A percentile compares a stretch with the other conserved stretches of the same genome.
Evolutionary conservation across 768 basidiomycete species (phyloP).

Genomic region (Wakefieldia striispora): DNA sequence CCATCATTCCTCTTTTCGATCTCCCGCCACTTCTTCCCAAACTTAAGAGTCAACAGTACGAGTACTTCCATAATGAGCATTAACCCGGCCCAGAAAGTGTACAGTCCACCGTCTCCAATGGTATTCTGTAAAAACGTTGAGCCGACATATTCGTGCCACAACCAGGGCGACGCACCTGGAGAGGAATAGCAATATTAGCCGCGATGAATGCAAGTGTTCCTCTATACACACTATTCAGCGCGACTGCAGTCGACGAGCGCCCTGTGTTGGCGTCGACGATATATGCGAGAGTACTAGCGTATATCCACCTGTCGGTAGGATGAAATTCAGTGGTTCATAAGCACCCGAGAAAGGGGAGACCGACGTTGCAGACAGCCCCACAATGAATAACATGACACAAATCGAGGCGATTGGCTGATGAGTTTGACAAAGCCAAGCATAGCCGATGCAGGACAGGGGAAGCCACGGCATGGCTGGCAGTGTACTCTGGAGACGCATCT

Average conservation of each 20-base stretch:
- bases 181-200: slow-evolving; percentile 74
- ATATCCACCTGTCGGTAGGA: slow-evolving; percentile 44
- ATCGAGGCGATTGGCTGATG: slow-evolving; percentile 65
- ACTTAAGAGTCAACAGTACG: slow-evolving; percentile 55
- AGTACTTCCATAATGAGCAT: slow-evolving; percentile 51
- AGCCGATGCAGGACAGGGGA: slow-evolving; percentile 61
- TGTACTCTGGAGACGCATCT: slow-evolving; percentile 76
- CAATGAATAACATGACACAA: slow-evolving; percentile 68
- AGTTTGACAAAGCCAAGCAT: slow-evolving; percentile 73
- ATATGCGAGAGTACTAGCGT: slow-evolving; percentile 73
- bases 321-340: neutral
- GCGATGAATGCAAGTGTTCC: slow-evolving; percentile 67
- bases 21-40: slow-evolving; percentile 60
- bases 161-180: slow-evolving; percentile 39
- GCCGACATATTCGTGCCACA: neutral
- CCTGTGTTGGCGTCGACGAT: slow-evolving; percentile 86
- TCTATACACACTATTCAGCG: slow-evolving; percentile 73
- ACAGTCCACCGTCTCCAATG: slow-evolving; percentile 32
- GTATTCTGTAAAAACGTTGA: slow-evolving; percentile 9
- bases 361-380: slow-evolving; percentile 58
- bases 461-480: slow-evolving; percentile 47
- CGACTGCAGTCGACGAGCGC: slow-evolving; percentile 73
- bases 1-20: slow-evolving; percentile 32
- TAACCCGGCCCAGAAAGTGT: slow-evolving; percentile 47
- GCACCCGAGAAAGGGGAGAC: neutral